These are phyloP conservation scores for Aspergillus hancockii DNA, from an alignment of 495 filamentous ascomycete species.

Conservation along the genomic window DNA sequence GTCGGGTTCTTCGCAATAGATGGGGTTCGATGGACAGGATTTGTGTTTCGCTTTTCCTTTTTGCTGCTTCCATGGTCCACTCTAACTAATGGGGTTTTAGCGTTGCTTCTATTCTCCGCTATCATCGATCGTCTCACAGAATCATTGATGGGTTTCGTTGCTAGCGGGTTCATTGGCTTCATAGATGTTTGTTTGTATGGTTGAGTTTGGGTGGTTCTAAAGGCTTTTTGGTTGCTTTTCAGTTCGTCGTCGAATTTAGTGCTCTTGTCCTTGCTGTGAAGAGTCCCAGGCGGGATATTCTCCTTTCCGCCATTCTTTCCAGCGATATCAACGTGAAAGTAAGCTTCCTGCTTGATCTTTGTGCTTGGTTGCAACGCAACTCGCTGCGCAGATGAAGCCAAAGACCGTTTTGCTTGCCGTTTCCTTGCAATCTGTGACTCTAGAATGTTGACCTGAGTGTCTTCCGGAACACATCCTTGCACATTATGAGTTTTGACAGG, in stretches of 20 bases:
- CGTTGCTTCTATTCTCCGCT: constrained; percentile 16
- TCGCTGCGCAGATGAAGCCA: constrained; percentile 28
- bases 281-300: constrained; percentile 44
- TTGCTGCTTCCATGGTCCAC: not conserved
- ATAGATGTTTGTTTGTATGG: not conserved
- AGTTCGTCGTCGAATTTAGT: constrained; percentile 11
- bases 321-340: constrained; percentile 31
- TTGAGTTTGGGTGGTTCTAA: not conserved
- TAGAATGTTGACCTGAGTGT: constrained; percentile 26
- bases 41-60: not conserved
- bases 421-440: constrained; percentile 29
- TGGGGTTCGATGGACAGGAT: not conserved
- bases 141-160: constrained; percentile 11
- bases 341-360: constrained; percentile 34
- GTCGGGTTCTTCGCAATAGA: not conserved
- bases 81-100: constrained; percentile 6
- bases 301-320: constrained; percentile 51
- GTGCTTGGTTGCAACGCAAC: constrained; percentile 40
- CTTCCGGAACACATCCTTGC: constrained; percentile 9
- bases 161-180: constrained; percentile 7
- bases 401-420: constrained; percentile 30
- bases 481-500: constrained; percentile 30
- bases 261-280: constrained; percentile 23
- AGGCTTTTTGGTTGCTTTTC: constrained; percentile 3
- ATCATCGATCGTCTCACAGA: constrained; percentile 7